phyloP scores from a whole-genome alignment of 2,329 filamentous ascomycete genomes.

The Diaporthe ampelina region DNA sequence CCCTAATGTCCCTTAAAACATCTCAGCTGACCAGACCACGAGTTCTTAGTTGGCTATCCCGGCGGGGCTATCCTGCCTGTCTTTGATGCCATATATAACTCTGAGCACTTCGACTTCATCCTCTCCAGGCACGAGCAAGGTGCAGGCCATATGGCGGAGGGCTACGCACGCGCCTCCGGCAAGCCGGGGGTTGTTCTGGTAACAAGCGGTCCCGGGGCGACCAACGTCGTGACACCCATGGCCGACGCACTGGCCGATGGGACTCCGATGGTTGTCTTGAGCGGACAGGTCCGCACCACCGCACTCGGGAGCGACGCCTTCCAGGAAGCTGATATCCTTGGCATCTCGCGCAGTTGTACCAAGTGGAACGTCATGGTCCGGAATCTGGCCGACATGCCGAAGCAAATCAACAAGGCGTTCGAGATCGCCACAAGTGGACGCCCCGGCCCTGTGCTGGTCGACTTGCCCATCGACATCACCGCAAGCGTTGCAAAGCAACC shows the following conservation, averaged over 20 bases:
- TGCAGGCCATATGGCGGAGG: slow-evolving; percentile 98
- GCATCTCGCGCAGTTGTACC: slow-evolving; percentile 94
- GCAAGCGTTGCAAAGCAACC: slow-evolving; percentile 85
- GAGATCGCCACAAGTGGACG: slow-evolving; percentile 96
- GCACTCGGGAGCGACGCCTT: slow-evolving; percentile 96
- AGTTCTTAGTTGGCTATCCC: slow-evolving; percentile 82
- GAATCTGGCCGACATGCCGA: slow-evolving; percentile 91
- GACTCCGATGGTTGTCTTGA: slow-evolving; percentile 96
- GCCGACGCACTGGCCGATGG: slow-evolving; percentile 96
- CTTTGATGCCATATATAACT: slow-evolving; percentile 99
- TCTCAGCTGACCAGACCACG: slow-evolving; percentile 47
- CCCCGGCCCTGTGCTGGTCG: slow-evolving; percentile 94
- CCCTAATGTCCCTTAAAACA: no score
- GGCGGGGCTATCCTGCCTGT: slow-evolving; percentile 97
- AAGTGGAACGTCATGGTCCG: slow-evolving; percentile 99
- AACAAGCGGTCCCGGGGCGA: slow-evolving; percentile 95
- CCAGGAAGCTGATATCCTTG: slow-evolving; percentile 95
- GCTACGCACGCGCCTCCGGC: slow-evolving; percentile 92
- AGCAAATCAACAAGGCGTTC: slow-evolving; percentile 96
- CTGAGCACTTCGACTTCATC: slow-evolving; percentile 95
- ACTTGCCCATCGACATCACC: slow-evolving; percentile 96
- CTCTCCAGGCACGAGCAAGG: slow-evolving; percentile 97
- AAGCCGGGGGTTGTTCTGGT: slow-evolving; percentile 96
- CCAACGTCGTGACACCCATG: slow-evolving; percentile 96
- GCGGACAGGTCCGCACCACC: slow-evolving; percentile 89